phyloP scores from a whole-genome alignment of 306 rosid genomes.

The Oxytropis ochrocephala region DNA sequence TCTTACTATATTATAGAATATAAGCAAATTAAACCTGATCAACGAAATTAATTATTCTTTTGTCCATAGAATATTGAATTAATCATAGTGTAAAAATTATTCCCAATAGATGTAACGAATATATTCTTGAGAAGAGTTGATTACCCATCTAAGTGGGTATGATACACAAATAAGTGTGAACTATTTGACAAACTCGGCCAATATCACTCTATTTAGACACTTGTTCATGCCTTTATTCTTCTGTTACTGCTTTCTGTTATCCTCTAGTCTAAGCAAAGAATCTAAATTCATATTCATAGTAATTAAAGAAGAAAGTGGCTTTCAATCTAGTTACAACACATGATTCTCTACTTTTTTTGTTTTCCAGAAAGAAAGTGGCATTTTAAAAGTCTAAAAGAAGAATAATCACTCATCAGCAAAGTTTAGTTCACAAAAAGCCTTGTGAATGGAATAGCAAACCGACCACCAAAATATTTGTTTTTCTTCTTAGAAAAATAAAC shows the following conservation, averaged over 20 bases:
- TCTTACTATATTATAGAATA: no score
- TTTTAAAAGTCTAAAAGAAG: background rate
- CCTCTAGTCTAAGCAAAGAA: constrained; percentile 31
- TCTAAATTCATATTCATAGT: constrained; percentile 6
- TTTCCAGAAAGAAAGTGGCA: background rate
- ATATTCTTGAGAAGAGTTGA: constrained; percentile 18
- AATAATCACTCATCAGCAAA: background rate
- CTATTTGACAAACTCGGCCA: constrained; percentile 12
- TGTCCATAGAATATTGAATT: background rate
- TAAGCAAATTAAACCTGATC: no score
- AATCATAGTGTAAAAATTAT: constrained; percentile 5
- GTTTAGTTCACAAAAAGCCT: constrained; percentile 1
- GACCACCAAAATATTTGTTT: background rate
- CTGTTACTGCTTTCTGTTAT: background rate
- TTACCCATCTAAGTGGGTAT: constrained; percentile 14
- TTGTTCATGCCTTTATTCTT: constrained; percentile 17
- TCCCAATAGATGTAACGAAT: constrained; percentile 12
- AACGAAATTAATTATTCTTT: no score
- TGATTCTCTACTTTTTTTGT: constrained; percentile 2
- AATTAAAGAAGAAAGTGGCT: background rate
- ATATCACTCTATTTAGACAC: background rate
- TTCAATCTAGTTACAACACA: background rate
- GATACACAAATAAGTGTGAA: background rate
- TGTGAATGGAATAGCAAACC: constrained; percentile 20
- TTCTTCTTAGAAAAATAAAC: background rate